Conservation (phyloP, 2,329 filamentous ascomycete species). For the Cercospora sp. region DNA sequence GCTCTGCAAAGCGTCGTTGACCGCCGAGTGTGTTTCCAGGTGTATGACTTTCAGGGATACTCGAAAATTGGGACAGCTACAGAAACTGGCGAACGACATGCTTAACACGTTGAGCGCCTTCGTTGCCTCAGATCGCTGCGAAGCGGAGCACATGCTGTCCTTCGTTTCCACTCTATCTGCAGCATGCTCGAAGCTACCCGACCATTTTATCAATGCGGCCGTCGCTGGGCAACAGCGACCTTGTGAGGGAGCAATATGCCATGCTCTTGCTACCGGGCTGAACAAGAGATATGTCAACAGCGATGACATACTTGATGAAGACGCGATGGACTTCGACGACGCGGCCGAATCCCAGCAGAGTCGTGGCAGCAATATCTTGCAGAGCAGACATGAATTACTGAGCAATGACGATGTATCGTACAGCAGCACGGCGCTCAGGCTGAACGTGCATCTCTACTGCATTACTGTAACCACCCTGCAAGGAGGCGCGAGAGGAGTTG, state of each 20-base stretch:
- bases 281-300: constrained; percentile 12
- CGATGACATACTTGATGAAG: constrained; percentile 49
- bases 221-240: not conserved
- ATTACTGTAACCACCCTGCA: constrained; percentile 16
- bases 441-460: constrained; percentile 30
- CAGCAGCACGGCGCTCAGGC: constrained; percentile 28
- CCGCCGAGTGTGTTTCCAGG: constrained; percentile 36
- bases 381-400: constrained; percentile 46
- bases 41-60: constrained; percentile 33
- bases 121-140: constrained; percentile 42
- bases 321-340: constrained; percentile 68
- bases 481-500: not conserved
- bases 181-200: constrained; percentile 23
- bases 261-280: constrained; percentile 19
- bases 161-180: constrained; percentile 43
- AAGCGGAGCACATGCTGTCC: constrained; percentile 48
- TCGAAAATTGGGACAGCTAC: constrained; percentile 34
- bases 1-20: constrained; percentile 28
- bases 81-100: constrained; percentile 32
- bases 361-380: constrained; percentile 43
- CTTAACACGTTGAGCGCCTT: constrained; percentile 39
- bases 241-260: constrained; percentile 30
- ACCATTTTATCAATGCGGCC: not conserved
- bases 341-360: constrained; percentile 63
- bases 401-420: constrained; percentile 42